A percentile compares a stretch with the other conserved stretches of the same genome.
Evolutionary conservation across 306 rosid species (phyloP).

Genomic region (Adenanthera pavonina): DNA sequence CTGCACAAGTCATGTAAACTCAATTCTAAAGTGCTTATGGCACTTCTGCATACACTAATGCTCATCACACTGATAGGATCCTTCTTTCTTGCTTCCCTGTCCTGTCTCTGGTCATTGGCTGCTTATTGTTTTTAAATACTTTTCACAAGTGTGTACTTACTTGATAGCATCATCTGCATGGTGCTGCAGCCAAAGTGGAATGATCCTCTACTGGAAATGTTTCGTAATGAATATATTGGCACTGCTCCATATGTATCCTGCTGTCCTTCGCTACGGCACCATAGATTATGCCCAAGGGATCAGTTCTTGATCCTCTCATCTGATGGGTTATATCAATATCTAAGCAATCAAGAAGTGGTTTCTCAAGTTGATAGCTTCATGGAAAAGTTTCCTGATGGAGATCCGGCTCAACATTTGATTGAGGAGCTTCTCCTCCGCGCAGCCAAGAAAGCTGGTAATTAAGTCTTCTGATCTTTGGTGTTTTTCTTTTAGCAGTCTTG

Average conservation of each 20-base stretch:
- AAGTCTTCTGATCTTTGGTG: constrained; percentile 30
- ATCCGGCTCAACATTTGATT: constrained; percentile 98
- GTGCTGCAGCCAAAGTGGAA: constrained; percentile 91
- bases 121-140: constrained; percentile 24
- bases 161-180: constrained; percentile 39
- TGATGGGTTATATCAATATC: constrained; percentile 94
- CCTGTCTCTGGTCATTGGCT: constrained; percentile 33
- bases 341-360: constrained; percentile 95
- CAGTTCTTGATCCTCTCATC: constrained; percentile 97
- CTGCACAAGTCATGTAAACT: neutral
- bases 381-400: constrained; percentile 99
- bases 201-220: constrained; percentile 88
- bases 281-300: constrained; percentile 79
- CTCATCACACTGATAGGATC: constrained; percentile 16
- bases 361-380: constrained; percentile 89
- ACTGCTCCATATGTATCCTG: constrained; percentile 93
- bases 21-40: constrained; percentile 16
- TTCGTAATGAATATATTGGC: constrained; percentile 93
- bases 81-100: constrained; percentile 35
- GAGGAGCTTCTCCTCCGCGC: constrained; percentile 99
- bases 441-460: constrained; percentile 93
- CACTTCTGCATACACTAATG: constrained; percentile 15
- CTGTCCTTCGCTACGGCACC: constrained; percentile 89
- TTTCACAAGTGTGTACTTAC: constrained; percentile 31
- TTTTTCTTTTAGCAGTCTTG: constrained; percentile 29